phyloP scores from a whole-genome alignment of 495 filamentous ascomycete species.

The Aspergillus sclerotiicarbonarius region DNA sequence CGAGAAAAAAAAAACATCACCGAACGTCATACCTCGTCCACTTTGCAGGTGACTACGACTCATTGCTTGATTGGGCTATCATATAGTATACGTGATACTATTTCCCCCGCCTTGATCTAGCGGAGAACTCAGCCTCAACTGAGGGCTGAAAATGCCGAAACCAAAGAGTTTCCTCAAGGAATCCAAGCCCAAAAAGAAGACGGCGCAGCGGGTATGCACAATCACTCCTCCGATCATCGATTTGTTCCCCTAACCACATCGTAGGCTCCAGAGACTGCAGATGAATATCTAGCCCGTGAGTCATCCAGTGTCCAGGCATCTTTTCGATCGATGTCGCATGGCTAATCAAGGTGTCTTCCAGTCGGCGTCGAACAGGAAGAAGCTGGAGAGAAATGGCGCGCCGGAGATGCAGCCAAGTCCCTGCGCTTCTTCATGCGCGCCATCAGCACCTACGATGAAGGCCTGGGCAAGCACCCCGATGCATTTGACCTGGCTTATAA shows the following conservation, averaged over 20 bases:
- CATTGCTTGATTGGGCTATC: background rate
- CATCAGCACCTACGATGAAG: constrained; percentile 63
- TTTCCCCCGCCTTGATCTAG: background rate
- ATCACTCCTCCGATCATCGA: background rate
- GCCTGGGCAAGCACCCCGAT: constrained; percentile 52
- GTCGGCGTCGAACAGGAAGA: constrained; percentile 68
- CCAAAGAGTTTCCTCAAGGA: constrained; percentile 52
- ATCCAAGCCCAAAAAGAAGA: constrained; percentile 46
- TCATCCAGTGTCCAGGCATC: background rate
- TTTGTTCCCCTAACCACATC: background rate
- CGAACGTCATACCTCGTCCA: background rate
- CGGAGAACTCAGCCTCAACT: background rate
- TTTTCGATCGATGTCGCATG: background rate
- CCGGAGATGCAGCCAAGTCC: constrained; percentile 66
- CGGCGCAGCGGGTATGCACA: constrained; percentile 34
- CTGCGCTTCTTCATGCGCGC: constrained; percentile 66
- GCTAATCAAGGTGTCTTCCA: constrained; percentile 17
- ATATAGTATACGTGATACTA: background rate
- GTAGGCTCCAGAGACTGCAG: constrained; percentile 55
- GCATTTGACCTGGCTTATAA: constrained; percentile 74
- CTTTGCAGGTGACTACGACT: background rate
- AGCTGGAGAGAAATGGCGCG: constrained; percentile 71
- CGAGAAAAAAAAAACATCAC: background rate
- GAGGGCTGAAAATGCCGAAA: constrained; percentile 45
- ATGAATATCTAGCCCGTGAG: constrained; percentile 60